phyloP scores from a whole-genome alignment of 1,284 basidiomycete genomes.

The Papiliotrema laurentii region DNA sequence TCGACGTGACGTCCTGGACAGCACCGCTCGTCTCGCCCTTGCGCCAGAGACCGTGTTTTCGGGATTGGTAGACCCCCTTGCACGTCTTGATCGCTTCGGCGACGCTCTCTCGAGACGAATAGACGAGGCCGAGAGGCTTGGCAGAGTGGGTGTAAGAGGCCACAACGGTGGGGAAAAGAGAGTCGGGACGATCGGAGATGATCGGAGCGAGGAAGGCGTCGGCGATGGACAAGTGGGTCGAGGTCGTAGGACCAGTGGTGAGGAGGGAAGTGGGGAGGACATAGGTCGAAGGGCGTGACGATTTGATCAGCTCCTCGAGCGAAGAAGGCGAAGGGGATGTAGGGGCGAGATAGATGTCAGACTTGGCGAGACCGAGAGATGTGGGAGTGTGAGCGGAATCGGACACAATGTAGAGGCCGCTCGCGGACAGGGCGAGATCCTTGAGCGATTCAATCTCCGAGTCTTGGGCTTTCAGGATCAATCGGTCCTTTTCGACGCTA shows the following conservation, averaged over 20 bases:
- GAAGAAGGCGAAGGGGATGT: slow-evolving; percentile 47
- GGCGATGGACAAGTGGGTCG: slow-evolving; percentile 65
- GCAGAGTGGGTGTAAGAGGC: slow-evolving; percentile 64
- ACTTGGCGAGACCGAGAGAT: slow-evolving; percentile 63
- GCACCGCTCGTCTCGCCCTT: slow-evolving; percentile 97
- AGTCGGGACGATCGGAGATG: slow-evolving; percentile 82
- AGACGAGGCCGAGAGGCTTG: slow-evolving; percentile 85
- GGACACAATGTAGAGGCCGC: slow-evolving; percentile 29
- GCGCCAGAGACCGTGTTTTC: slow-evolving; percentile 93
- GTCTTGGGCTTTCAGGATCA: slow-evolving; percentile 69
- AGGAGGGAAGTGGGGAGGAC: slow-evolving; percentile 71
- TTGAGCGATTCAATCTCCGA: slow-evolving; percentile 64
- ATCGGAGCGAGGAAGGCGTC: slow-evolving; percentile 81
- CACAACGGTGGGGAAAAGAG: slow-evolving; percentile 88
- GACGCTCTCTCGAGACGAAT: slow-evolving; percentile 88
- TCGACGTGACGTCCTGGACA: slow-evolving; percentile 78
- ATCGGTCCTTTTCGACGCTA: slow-evolving; percentile 61
- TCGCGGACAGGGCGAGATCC: slow-evolving; percentile 50
- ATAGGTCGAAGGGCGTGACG: slow-evolving; percentile 65
- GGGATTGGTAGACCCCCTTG: slow-evolving; percentile 92
- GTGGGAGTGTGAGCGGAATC: slow-evolving; percentile 57
- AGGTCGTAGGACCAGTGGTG: slow-evolving; percentile 56
- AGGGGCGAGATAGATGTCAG: slow-evolving; percentile 59
- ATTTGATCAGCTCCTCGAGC: slow-evolving; percentile 57
- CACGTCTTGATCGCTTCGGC: slow-evolving; percentile 82